Evolutionary conservation across 257 asterid genomes (phyloP), one percentile per base, ranked within the genome.

Genomic region (Przewalskia tangutica): DNA sequence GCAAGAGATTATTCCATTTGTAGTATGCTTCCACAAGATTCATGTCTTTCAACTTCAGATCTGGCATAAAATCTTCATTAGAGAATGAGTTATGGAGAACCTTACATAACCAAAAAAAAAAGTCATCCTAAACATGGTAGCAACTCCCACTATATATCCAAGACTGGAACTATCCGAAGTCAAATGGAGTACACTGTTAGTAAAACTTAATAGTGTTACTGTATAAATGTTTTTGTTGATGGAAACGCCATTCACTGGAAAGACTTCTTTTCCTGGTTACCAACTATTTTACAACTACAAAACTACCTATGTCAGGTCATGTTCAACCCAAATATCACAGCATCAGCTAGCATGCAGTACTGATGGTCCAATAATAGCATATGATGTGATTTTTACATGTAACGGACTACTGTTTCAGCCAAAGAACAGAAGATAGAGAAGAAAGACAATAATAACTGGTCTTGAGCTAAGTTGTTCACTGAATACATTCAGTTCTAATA

Each of bases 41-140:
- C 77, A 89, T 20, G 85, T 93, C 97, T 84, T 80, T 94, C 90
- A 96, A 85, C 93, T 96, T 96, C 91, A 94, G 89, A 88, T 96
- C 99, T 95, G 90, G 80, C 79, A 68, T 80, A 83, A 34, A 77
- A 81, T 80, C 56, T 77, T 63, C 86, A 86, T 67, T 53, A 77
- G 64, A 50, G 48, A 80, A 13, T 59, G 82, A 78, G 58, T 14
- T 17, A 63, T 77, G 44, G 20, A 44, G 18, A 71, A 71, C 14
- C 80, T 23, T 51, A 50, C 58, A 56, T 56, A 56, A 56, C 27
- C 8, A 56, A 56, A 56, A 56, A 56, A 38, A 38, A 38, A 38
- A 5, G 23, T 17, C 63, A 56, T 17, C 4, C 0, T 17, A 16
- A 56, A 6, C 18, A 56, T 48, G 53, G 27, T 56, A 56, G 23